These are phyloP conservation scores for Ailanthus altissimus DNA, from an alignment of 345 rosid species.

Conservation along the genomic window DNA sequence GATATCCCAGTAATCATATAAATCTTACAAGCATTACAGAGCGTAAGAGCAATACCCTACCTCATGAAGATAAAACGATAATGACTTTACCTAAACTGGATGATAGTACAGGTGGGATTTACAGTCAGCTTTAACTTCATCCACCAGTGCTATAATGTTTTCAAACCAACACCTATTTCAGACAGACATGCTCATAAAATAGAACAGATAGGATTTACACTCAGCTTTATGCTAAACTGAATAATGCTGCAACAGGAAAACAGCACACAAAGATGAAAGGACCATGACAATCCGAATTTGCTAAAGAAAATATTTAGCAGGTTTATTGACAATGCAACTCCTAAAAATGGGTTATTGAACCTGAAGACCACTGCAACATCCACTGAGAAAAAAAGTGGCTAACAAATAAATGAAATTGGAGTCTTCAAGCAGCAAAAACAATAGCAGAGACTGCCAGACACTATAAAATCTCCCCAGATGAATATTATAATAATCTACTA, in stretches of 20 bases:
- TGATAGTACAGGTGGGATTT: neutral
- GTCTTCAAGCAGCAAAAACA: conserved; percentile 2
- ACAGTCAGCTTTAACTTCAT: neutral
- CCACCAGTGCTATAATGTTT: neutral
- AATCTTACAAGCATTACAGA: neutral
- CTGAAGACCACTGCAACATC: neutral
- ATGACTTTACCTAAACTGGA: neutral
- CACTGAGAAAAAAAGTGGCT: neutral
- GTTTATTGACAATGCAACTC: neutral
- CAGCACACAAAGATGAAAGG: neutral
- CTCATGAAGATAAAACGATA: neutral
- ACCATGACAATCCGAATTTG: neutral
- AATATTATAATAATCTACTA: neutral
- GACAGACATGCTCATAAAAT: too few relatives aligned
- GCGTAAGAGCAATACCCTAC: neutral
- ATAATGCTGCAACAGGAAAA: too few relatives aligned
- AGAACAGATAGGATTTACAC: too few relatives aligned
- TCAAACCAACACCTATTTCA: neutral
- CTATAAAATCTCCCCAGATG: neutral
- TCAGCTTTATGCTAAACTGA: too few relatives aligned
- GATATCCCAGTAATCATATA: neutral
- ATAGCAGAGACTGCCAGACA: neutral
- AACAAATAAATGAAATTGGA: conserved; percentile 3
- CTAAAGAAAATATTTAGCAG: neutral
- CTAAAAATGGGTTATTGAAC: neutral